Evolutionary conservation across 2,329 filamentous ascomycete genomes (phyloP).

Genomic region (Phaeoacremonium minimum): DNA sequence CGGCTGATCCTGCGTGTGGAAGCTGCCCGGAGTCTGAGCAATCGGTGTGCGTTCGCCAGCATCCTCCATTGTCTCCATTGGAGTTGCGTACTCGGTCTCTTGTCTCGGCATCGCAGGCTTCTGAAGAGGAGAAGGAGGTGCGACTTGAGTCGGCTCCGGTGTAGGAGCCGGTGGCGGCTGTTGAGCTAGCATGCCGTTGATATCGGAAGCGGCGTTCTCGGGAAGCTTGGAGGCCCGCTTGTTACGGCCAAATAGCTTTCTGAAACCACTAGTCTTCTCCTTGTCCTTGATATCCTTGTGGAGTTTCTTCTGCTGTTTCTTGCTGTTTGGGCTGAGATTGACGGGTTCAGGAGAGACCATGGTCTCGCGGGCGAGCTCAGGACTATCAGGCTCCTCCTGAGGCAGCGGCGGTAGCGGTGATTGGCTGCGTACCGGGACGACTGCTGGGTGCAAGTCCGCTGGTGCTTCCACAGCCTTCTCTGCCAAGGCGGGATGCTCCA

Average conservation of each 20-base stretch:
- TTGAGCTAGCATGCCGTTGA: slow-evolving; percentile 45
- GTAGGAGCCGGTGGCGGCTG: slow-evolving; percentile 20
- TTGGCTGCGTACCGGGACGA: slow-evolving; percentile 24
- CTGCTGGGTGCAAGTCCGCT: slow-evolving; percentile 27
- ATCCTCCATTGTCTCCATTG: slow-evolving; percentile 17
- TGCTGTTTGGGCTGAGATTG: slow-evolving; percentile 36
- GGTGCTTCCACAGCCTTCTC: slow-evolving; percentile 32
- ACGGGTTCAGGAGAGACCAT: slow-evolving; percentile 34
- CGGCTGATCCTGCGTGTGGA: slow-evolving; percentile 8
- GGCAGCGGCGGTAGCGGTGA: slow-evolving; percentile 35
- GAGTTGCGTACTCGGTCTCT: slow-evolving; percentile 15
- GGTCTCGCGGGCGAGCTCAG: slow-evolving; percentile 28
- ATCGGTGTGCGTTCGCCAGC: slow-evolving; percentile 12
- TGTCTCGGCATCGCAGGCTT: slow-evolving; percentile 12
- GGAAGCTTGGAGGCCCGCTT: slow-evolving; percentile 54
- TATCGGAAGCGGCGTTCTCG: slow-evolving; percentile 46
- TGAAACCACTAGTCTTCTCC: slow-evolving; percentile 42
- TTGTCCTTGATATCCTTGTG: slow-evolving; percentile 47
- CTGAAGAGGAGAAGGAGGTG: slow-evolving; percentile 18
- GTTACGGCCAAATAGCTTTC: slow-evolving; percentile 63
- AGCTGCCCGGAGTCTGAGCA: slow-evolving; percentile 11
- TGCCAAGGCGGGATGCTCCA: slow-evolving; percentile 18
- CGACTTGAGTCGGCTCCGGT: slow-evolving; percentile 17
- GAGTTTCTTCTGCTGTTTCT: slow-evolving; percentile 47
- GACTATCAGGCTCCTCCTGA: slow-evolving; percentile 25